Evolutionary conservation across 1,284 basidiomycete species (phyloP), one percentile per base, ranked within the genome.

Genomic region (Retiboletus flavoniger): DNA sequence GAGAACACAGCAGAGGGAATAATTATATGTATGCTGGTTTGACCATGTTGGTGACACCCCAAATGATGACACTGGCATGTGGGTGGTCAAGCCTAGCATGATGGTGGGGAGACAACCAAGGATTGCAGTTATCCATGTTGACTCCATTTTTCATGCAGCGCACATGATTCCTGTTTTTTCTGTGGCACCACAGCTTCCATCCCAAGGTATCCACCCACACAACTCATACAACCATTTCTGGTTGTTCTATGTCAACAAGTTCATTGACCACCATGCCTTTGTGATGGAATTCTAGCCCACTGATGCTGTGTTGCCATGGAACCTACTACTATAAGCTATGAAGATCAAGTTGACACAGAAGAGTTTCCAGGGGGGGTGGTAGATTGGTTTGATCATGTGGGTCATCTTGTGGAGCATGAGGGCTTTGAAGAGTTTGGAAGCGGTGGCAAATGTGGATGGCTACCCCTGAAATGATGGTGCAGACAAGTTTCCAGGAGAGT

Each of bases 141-240:
- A 55, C 11, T 19, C 47, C 7, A 55, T 59, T 26, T 55, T 47
- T 51, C 21, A 16, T 7, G 43, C 53, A 13, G 51, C 57, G 2
- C 58, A 60, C 19, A 43, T 60, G 4, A 53, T 60, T 21, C 58
- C 53, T 1, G 35, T 59, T 17, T 60, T 53, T 17, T 19, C 51
- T 19, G 21, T 8, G 1, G 31, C 50, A 32, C 16, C 50, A 26
- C 36, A n/a, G 14, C 16, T 48, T 7, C 50, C 50, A 10, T 26
- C 45, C 10, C 29, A 40, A 40, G 50, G 36, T 28, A 50, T 52
- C 24, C 26, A n/a, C 50, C 50, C 43, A 9, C 40, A 42, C n/a
- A 8, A 9, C 40, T 42, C 40, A 1, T 42, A n/a, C 5, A 8
- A 42, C n/a, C 40, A 42, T 24, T 42, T 42, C 40, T 6, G 9